Percentiles rank a stretch among this genome's conserved stretches.
Evolutionary conservation across 345 rosid genomes (phyloP).

Genomic region (Lepidium aucheri): DNA sequence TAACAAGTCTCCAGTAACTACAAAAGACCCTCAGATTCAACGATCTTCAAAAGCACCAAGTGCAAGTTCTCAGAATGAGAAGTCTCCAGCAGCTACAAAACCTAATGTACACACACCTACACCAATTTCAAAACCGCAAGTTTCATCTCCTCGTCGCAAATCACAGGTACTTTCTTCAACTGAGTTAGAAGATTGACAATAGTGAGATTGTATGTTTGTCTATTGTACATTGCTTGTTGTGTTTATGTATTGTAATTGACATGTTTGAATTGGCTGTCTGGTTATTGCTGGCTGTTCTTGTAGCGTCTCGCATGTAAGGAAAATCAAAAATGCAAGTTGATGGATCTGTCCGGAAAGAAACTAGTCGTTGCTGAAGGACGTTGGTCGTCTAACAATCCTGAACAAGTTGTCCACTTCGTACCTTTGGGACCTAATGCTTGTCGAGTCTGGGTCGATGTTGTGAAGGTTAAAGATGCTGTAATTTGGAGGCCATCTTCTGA

Average conservation of each 20-base stretch:
- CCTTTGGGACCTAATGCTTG: not conserved
- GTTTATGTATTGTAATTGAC: not conserved
- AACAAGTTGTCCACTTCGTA: not conserved
- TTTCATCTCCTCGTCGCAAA: not conserved
- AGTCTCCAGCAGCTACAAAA: not conserved
- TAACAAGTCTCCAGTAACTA: no score
- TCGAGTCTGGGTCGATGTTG: not conserved
- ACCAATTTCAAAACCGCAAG: not conserved
- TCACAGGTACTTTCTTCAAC: not conserved
- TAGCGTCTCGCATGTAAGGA: not conserved
- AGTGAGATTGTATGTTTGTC: no score
- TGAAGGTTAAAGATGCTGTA: not conserved
- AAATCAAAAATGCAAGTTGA: not conserved
- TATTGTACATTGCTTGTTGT: not conserved
- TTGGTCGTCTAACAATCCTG: not conserved
- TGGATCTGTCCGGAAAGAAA: not conserved
- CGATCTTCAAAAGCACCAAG: no score
- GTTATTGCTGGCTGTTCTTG: not conserved
- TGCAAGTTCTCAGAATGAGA: not conserved
- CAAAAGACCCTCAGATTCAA: no score
- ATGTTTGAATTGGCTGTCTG: not conserved
- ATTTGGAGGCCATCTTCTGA: not conserved
- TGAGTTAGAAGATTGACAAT: no score
- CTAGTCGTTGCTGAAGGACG: not conserved
- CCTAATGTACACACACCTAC: not conserved